These are phyloP conservation scores for Rhynchosporium agropyri DNA, from an alignment of 2,329 filamentous ascomycete genomes.

Conservation along the genomic window DNA sequence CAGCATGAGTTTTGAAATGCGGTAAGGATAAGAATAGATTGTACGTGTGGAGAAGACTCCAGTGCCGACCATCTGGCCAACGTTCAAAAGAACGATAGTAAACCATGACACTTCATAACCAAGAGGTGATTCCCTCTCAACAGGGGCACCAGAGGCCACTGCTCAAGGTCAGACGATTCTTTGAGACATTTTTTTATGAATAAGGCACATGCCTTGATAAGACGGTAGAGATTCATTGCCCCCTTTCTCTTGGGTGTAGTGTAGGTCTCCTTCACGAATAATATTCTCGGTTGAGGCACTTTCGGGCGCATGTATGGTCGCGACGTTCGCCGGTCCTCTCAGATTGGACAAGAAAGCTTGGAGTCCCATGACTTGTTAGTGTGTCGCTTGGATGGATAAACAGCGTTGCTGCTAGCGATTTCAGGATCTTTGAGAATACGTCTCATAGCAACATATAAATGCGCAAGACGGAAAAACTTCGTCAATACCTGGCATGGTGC, in stretches of 20 bases:
- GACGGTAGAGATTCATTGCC: constrained; percentile 45
- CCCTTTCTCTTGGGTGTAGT: constrained; percentile 47
- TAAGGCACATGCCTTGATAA: constrained; percentile 15
- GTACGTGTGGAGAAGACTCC: constrained; percentile 43
- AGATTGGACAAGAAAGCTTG: constrained; percentile 6
- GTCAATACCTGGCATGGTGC: constrained; percentile 1
- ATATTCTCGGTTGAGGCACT: constrained; percentile 8
- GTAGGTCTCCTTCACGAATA: constrained; percentile 7
- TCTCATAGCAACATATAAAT: neutral
- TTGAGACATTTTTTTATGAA: neutral
- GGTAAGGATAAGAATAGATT: neutral
- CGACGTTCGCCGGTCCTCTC: neutral
- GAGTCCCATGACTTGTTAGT: constrained; percentile 4
- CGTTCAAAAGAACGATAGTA: constrained; percentile 61
- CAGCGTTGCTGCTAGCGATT: neutral
- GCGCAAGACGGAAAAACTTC: neutral
- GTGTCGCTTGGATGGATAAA: neutral
- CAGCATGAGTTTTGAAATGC: neutral
- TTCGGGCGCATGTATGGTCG: constrained; percentile 1
- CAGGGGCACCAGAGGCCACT: constrained; percentile 63
- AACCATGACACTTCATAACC: constrained; percentile 60
- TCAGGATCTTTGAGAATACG: no score
- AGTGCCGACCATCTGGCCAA: constrained; percentile 65
- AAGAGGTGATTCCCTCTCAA: constrained; percentile 60
- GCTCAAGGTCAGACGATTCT: constrained; percentile 42